Evolutionary conservation across 805 yeast genomes (phyloP).

Genomic region (Zygosaccharomyces rouxii): DNA sequence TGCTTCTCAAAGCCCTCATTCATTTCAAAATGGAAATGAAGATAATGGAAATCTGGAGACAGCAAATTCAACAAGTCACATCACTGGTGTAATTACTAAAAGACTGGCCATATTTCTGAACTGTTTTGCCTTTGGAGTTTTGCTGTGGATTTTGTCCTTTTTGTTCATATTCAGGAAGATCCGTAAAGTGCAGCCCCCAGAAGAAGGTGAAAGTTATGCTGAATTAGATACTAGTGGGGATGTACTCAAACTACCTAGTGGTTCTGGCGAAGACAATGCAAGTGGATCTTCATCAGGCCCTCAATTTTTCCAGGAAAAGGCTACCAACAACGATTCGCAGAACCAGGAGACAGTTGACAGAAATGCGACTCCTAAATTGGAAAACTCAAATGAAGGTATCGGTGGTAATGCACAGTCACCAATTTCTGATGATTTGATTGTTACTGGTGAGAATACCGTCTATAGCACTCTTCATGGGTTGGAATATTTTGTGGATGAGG

Average conservation of each 20-base stretch:
- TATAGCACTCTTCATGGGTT: conserved; percentile 23
- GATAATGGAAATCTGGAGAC: conserved; percentile 9
- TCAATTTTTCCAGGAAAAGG: neutral
- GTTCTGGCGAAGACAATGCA: neutral
- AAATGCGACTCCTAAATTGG: neutral
- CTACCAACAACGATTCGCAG: neutral
- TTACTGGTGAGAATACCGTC: conserved; percentile 19
- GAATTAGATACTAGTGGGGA: neutral
- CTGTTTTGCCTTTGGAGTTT: conserved; percentile 12
- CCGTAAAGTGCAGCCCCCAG: neutral
- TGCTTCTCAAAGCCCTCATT: conserved; percentile 1
- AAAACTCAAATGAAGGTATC: neutral
- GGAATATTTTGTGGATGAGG: conserved; percentile 22
- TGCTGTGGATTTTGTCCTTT: conserved; percentile 14
- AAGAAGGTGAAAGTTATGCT: neutral
- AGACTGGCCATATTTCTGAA: conserved; percentile 16
- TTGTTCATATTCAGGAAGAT: conserved; percentile 7
- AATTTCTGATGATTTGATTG: conserved; percentile 14
- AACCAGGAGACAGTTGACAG: neutral
- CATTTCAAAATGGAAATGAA: neutral
- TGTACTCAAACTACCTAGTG: neutral
- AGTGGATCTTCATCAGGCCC: neutral
- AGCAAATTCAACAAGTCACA: neutral
- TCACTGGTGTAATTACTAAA: conserved; percentile 9
- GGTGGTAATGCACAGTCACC: neutral